These are phyloP conservation scores for Thielaviopsis punctulata DNA, from an alignment of 2,329 filamentous ascomycete genomes.

Conservation along the genomic window DNA sequence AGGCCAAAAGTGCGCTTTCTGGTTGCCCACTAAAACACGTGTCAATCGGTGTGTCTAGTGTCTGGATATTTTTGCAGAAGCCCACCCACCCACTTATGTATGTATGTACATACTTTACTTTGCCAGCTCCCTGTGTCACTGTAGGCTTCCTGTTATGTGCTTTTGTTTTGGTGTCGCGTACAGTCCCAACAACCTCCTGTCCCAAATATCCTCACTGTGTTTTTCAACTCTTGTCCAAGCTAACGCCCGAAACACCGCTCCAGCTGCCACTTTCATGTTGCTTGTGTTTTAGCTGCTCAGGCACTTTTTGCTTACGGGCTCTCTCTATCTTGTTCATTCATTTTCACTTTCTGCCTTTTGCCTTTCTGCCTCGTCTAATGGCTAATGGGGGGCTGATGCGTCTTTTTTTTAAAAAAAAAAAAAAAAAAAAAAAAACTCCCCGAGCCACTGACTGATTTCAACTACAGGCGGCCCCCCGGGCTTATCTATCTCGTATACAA, in stretches of 20 bases:
- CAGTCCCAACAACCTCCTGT: constrained; percentile 6
- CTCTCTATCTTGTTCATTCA: not conserved
- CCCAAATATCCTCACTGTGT: constrained; percentile 3
- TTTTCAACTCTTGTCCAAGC: not conserved
- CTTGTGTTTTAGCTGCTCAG: not conserved
- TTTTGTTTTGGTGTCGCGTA: constrained; percentile 10
- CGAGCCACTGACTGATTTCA: too few species aligned
- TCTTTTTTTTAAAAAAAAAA: too few species aligned
- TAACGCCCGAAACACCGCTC: not conserved
- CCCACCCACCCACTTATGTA: too few species aligned
- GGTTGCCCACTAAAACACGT: too few species aligned
- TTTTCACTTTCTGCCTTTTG: not conserved
- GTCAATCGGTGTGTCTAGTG: too few species aligned
- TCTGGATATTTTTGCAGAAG: constrained; percentile 5
- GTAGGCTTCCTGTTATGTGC: not conserved
- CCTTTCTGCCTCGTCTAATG: too few species aligned
- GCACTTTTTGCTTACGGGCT: not conserved
- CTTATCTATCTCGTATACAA: not conserved
- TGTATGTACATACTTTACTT: too few species aligned
- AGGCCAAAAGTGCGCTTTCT: constrained; percentile 6
- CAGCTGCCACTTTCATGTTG: not conserved
- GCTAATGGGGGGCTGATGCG: not conserved
- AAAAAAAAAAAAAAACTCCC: too few species aligned
- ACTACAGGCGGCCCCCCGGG: not conserved
- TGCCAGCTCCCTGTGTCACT: not conserved